A percentile compares a stretch with the other conserved stretches of the same genome.
Conservation (phyloP, 768 basidiomycete species). For the Glaciozyma martinii region DNA sequence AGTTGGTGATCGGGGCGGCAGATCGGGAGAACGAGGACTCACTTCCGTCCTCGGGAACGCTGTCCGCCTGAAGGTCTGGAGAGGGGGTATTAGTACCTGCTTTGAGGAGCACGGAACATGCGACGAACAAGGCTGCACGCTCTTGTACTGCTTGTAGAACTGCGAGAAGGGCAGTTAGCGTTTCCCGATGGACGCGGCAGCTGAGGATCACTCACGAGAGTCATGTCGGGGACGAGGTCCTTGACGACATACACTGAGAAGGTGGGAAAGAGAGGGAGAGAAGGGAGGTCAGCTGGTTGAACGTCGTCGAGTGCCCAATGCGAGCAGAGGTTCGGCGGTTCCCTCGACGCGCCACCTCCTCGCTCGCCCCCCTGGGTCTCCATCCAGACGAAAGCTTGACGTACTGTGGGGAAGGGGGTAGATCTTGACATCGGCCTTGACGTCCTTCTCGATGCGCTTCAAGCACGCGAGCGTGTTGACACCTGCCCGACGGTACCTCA, state of each 20-base stretch:
- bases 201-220: slow-evolving; percentile 36
- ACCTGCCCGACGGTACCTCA: slow-evolving; percentile 3
- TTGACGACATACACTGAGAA: slow-evolving; percentile 90
- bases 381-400: slow-evolving; percentile 39
- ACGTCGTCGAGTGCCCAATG: too few species aligned
- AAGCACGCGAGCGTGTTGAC: slow-evolving; percentile 92
- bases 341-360: too few species aligned
- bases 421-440: slow-evolving; percentile 68
- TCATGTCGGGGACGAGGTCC: slow-evolving; percentile 72
- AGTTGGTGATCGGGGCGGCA: too few species aligned
- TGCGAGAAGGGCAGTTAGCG: slow-evolving; percentile 57
- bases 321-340: too few species aligned
- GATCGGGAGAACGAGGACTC: neutral
- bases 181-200: neutral
- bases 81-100: neutral
- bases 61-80: slow-evolving; percentile 27
- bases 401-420: slow-evolving; percentile 95
- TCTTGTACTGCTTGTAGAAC: slow-evolving; percentile 99
- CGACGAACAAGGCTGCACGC: slow-evolving; percentile 62
- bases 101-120: neutral
- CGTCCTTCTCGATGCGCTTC: slow-evolving; percentile 79
- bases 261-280: too few species aligned
- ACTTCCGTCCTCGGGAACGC: slow-evolving; percentile 23
- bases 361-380: too few species aligned
- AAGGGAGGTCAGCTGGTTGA: too few species aligned